These are phyloP conservation scores for Jackrogersella minutella DNA, from an alignment of 495 filamentous ascomycete genomes.

Conservation along the genomic window DNA sequence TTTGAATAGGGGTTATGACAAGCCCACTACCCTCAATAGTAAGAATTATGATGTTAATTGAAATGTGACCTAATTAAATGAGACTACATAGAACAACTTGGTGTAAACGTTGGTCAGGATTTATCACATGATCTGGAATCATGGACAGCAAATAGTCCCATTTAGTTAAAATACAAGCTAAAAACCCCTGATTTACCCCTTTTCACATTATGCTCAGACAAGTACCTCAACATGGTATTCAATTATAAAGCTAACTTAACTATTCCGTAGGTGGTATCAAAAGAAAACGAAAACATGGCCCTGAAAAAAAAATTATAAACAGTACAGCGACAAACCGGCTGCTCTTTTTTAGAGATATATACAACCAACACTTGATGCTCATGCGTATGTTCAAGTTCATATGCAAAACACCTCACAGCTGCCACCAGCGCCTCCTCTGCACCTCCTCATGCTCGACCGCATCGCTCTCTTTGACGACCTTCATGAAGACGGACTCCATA, in stretches of 20 bases:
- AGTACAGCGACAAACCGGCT: constrained; percentile 1
- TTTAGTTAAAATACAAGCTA: neutral
- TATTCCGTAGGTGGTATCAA: constrained; percentile 6
- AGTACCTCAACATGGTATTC: neutral
- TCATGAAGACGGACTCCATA: constrained; percentile 78
- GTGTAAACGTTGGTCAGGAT: too few species aligned
- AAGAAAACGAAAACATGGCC: neutral
- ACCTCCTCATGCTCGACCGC: constrained; percentile 66
- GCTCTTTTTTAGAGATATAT: constrained; percentile 1
- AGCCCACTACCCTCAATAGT: too few species aligned
- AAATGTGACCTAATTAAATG: too few species aligned
- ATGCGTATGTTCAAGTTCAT: neutral
- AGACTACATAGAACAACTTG: too few species aligned
- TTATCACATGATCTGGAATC: too few species aligned
- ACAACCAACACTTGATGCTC: neutral
- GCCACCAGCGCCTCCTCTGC: constrained; percentile 41
- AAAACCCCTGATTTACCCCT: neutral
- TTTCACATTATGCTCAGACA: neutral
- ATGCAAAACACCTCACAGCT: neutral
- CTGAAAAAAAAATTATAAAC: neutral
- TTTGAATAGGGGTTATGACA: too few species aligned
- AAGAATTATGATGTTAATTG: too few species aligned
- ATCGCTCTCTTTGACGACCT: constrained; percentile 71
- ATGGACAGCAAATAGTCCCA: too few species aligned
- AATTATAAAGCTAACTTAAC: constrained; percentile 1